phyloP scores from a whole-genome alignment of 805 yeast species.

The Myxozyma lipomycoides region DNA sequence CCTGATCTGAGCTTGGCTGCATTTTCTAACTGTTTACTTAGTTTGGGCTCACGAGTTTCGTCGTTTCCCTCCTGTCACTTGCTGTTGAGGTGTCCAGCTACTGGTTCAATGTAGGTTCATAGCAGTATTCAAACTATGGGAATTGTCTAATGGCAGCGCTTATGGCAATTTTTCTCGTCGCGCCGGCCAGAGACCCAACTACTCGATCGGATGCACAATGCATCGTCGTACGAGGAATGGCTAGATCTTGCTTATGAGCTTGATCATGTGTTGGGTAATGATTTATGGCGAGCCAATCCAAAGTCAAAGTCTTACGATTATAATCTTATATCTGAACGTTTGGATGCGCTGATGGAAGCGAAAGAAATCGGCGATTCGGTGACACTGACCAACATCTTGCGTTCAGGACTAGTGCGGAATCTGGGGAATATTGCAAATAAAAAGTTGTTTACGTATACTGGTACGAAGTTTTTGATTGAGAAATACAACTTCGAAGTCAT shows the following conservation, averaged over 20 bases:
- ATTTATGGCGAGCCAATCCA: conserved; percentile 54
- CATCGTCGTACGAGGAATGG: conserved; percentile 69
- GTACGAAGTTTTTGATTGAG: conserved; percentile 79
- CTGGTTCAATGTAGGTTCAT: conserved; percentile 38
- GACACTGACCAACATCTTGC: conserved; percentile 57
- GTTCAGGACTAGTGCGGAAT: conserved; percentile 77
- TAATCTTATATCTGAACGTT: conserved; percentile 69
- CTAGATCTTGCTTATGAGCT: conserved; percentile 45
- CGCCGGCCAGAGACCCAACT: conserved; percentile 44
- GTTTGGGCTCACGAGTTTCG: not conserved
- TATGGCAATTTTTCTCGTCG: conserved; percentile 29
- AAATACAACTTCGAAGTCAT: conserved; percentile 77
- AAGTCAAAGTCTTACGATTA: conserved; percentile 80
- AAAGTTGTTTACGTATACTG: conserved; percentile 75
- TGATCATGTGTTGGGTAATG: conserved; percentile 41
- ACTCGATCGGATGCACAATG: conserved; percentile 48
- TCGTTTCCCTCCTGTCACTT: conserved; percentile 36
- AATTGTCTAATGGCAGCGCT: conserved; percentile 11
- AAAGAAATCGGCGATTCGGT: conserved; percentile 55
- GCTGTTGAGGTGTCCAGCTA: conserved; percentile 43
- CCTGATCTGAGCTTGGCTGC: too few relatives aligned
- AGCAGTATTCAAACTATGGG: conserved; percentile 23
- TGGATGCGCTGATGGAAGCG: conserved; percentile 59
- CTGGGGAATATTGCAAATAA: conserved; percentile 87
- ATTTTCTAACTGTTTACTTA: not conserved